These are phyloP conservation scores for Coemansia sp. DNA, from an alignment of 192 early-diverging fungal species.

Conservation along the genomic window DNA sequence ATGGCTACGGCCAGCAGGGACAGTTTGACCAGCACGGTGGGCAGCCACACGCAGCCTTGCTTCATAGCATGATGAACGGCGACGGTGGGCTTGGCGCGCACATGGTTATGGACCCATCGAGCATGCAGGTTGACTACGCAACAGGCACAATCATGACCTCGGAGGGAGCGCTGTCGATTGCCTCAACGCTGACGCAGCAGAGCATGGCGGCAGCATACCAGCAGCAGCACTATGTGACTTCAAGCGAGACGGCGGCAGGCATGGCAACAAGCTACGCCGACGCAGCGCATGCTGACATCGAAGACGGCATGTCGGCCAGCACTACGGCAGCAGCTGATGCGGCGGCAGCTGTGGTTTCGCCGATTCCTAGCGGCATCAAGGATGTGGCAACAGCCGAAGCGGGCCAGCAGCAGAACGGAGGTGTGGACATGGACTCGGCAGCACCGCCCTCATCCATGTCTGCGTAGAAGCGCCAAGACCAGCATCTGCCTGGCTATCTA, in stretches of 20 bases:
- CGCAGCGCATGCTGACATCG: not conserved
- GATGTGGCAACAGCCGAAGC: not conserved
- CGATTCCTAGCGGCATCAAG: constrained; percentile 18
- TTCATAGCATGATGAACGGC: constrained; percentile 31
- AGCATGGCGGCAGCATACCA: constrained; percentile 11
- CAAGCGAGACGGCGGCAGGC: not conserved
- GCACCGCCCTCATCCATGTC: constrained; percentile 15
- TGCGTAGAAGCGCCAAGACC: not conserved
- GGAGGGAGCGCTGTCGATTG: constrained; percentile 26
- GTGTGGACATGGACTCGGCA: constrained; percentile 18
- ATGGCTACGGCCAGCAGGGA: constrained; percentile 26
- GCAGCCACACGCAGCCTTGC: constrained; percentile 30
- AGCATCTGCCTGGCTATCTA: not conserved
- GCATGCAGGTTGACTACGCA: constrained; percentile 38
- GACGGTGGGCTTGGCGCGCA: constrained; percentile 18
- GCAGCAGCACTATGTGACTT: constrained; percentile 6
- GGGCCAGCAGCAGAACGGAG: constrained; percentile 4
- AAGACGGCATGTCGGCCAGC: not conserved
- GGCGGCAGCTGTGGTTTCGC: constrained; percentile 9
- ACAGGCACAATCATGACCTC: constrained; percentile 13
- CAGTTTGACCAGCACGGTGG: constrained; percentile 17
- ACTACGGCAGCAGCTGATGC: not conserved
- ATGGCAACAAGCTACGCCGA: not conserved
- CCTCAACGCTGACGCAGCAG: constrained; percentile 18
- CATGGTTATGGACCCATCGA: constrained; percentile 40